Base-by-base conservation (phyloP, 108 stramenopile species). In the Mediolabrus comicus region DNA sequence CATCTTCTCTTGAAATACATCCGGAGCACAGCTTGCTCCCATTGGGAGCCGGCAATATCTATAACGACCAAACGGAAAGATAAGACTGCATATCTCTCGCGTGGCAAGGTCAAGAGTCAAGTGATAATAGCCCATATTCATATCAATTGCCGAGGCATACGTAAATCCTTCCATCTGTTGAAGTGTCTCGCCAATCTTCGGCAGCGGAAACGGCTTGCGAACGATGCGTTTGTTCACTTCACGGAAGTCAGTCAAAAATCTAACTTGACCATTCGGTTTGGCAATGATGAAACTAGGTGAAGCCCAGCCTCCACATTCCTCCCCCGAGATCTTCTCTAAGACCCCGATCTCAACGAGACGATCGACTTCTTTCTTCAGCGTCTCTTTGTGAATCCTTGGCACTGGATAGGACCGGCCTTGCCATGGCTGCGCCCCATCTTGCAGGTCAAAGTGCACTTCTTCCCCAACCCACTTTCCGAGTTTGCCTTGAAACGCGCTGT, bases 61-160 rank as follows among this genome's bases (percentile, higher is more conserved):
- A 34, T 86, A 86, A 24, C 79, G 71, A 0, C 83, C 86, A 63
- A 72, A 83, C 28, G 86, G 87, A 9, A 79, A 43, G 8, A 77
- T 49, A 22, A 66, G 64, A 25, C 79, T 83, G 35, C 68, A 81
- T 11, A 80, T 46, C 16, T 67, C 14, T 31, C 34, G 9, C 8
- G 67, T 11, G 10, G 26, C 60, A 10, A 51, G 33, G 22, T 52
- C 33, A 17, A 85, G 34, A 34, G 29, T 67, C 17, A 86, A 58
- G 19, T 52, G 54, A 41, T 80, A 83, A 38, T 78, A 82, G n/a
- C 81, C 78, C 81, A 86, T 82, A 33, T 51, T 72, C 0, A 86
- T 35, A 67, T 86, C 85, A 6, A 86, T 14, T 25, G 70, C 29
- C 13, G 82, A 81, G 12, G 71, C 79, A 68, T 62, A 86, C 11